Base-by-base conservation (phyloP, 345 rosid genomes). In the Acer saccharum region DNA sequence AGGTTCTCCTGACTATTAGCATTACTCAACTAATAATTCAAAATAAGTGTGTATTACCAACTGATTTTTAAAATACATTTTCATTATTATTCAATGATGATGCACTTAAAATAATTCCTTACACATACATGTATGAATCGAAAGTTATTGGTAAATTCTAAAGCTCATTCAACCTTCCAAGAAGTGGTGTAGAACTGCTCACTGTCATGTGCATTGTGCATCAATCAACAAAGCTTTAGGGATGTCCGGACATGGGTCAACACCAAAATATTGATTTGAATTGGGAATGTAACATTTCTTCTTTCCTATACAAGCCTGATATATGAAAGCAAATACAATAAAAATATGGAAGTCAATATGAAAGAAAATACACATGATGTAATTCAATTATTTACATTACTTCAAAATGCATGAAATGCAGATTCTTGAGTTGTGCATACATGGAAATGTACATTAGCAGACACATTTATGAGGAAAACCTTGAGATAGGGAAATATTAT, bases 241-340 rank as follows among this genome's bases (percentile, higher is more conserved):
- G 71, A 72, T 67, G 72, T 82, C 83, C 43, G 81, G 81, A 74
- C 86, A 84, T 8, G 89, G 86, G 70, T 86, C 83, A 9, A 65
- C 77, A 10, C 81, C 82, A 54, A 82, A 84, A 5, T 62, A 58
- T 18, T 14, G 55, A 50, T 25, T 76, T 17, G 77, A 75, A 27
- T 76, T 58, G 1, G 84, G 76, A 55, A 86, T 66, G 1, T 78
- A 69, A 48, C 87, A 86, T 20, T 50, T 35, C 39, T 1, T 60
- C 77, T 72, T 74, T 78, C 87, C 84, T 16, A 74, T 13, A 25
- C 89, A 84, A 44, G 83, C 89, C 87, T 84, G 81, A 14, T 25
- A 62, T 1, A 61, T 44, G 39, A 35, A 35, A 43, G 9, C 21
- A 35, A 13, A 43, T 72, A 13, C 57, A 71, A 16, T 2, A 29